phyloP scores from a whole-genome alignment of 2,329 filamentous ascomycete species.

The Fragosphaeria purpurea region DNA sequence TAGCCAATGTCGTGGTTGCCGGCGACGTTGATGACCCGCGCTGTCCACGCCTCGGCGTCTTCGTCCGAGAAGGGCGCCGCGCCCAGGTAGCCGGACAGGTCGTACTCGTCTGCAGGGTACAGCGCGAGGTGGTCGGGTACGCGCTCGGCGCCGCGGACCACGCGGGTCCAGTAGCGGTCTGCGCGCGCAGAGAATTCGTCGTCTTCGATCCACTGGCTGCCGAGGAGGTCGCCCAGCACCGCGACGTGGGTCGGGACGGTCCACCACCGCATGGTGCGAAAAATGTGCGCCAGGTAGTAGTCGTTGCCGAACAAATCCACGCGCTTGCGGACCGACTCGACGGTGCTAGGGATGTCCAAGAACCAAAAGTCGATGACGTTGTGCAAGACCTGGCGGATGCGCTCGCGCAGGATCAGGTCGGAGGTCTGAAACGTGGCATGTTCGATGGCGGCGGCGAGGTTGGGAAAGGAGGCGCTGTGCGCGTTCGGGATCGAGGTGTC shows the following conservation, averaged over 20 bases:
- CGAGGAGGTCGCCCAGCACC: slow-evolving; percentile 82
- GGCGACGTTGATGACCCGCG: slow-evolving; percentile 74
- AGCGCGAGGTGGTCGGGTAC: slow-evolving; percentile 47
- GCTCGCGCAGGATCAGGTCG: slow-evolving; percentile 38
- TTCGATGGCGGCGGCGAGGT: slow-evolving; percentile 35
- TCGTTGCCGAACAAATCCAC: slow-evolving; percentile 91
- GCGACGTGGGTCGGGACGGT: slow-evolving; percentile 74
- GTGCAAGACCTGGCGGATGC: slow-evolving; percentile 44
- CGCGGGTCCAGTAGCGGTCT: slow-evolving; percentile 67
- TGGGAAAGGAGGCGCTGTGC: slow-evolving; percentile 40
- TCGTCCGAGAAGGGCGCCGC: slow-evolving; percentile 22
- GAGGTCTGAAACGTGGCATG: slow-evolving; percentile 32
- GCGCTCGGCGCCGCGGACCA: slow-evolving; percentile 59
- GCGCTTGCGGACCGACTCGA: slow-evolving; percentile 63
- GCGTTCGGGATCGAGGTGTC: slow-evolving; percentile 68
- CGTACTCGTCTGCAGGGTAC: slow-evolving; percentile 39
- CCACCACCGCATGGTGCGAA: slow-evolving; percentile 76
- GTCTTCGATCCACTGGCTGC: slow-evolving; percentile 89
- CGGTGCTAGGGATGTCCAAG: slow-evolving; percentile 57
- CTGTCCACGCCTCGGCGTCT: slow-evolving; percentile 53
- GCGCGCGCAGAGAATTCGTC: slow-evolving; percentile 70
- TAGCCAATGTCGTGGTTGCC: slow-evolving; percentile 98
- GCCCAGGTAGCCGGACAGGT: slow-evolving; percentile 39
- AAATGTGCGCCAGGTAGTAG: slow-evolving; percentile 88
- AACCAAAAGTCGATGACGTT: slow-evolving; percentile 51